Evolutionary conservation across 164 flowering plant species (phyloP).

Genomic region (Pachysandra terminalis): DNA sequence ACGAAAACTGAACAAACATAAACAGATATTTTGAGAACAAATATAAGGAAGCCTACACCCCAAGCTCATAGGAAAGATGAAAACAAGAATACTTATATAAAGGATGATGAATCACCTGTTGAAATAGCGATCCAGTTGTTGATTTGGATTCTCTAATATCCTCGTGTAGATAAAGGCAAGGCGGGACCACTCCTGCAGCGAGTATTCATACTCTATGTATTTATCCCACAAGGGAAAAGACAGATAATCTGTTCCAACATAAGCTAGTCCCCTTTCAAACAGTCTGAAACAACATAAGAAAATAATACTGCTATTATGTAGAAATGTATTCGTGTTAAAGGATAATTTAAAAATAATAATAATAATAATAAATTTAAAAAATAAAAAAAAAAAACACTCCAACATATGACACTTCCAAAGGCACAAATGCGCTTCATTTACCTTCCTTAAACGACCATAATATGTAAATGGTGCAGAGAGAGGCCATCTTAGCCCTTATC

Average conservation of each 20-base stretch:
- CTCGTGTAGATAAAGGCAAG: conserved; percentile 86
- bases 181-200: conserved; percentile 85
- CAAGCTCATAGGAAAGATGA: neutral
- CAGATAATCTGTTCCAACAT: conserved; percentile 94
- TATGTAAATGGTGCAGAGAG: conserved; percentile 62
- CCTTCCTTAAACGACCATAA: conserved; percentile 74
- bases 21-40: neutral
- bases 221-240: conserved; percentile 95
- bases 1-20: neutral
- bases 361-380: too few species aligned
- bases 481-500: conserved; percentile 85
- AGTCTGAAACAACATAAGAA: conserved; percentile 62
- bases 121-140: conserved; percentile 86
- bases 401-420: conserved; percentile 54
- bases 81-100: neutral
- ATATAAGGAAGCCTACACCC: neutral
- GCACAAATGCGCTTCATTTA: conserved; percentile 62
- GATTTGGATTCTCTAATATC: conserved; percentile 88
- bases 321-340: too few species aligned
- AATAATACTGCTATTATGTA: conserved; percentile 10
- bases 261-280: conserved; percentile 93
- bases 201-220: conserved; percentile 87
- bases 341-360: too few species aligned
- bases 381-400: conserved; percentile 40
- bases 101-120: conserved; percentile 49